Base-by-base conservation (phyloP, 176 grass and related monocot species). In the Pontederia paniculata region DNA sequence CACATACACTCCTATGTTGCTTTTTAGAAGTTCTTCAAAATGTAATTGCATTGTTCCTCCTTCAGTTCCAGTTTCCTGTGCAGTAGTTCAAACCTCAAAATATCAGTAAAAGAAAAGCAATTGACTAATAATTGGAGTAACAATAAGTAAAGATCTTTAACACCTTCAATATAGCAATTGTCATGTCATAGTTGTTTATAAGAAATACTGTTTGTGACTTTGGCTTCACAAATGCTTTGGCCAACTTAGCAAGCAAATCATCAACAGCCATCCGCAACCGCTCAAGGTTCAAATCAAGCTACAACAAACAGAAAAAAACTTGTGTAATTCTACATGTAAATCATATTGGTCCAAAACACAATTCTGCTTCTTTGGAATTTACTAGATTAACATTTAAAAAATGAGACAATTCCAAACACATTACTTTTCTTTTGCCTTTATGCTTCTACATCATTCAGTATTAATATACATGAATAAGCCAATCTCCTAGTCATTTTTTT, bases 171-270 rank as follows among this genome's bases (percentile, higher is more conserved):
- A 97, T 74, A 14, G 83, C 48, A 84, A 90, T 97, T 41, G 75
- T 98, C 77, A 98, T 79, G 73, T 98, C 93, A 70, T 98, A 88
- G 59, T 98, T 98, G 77, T 98, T 98, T 72, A 98, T 98, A 52
- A 98, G 58, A 70, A 91, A 91, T 69, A 98, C 74, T 52, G 86
- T 91, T 70, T 98, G 93, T 50, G 85, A 67, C 74, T 98, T 91
- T 8, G 80, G 83, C 66, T 91, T 91, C 41, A 44, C 44, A 61
- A 88, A 91, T 74, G 86, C 72, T 74, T 89, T 91, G 45, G 93
- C 86, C 77, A 98, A 77, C 50, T 98, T 98, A 70, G 82, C 74
- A 65, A 91, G 80, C 73, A 91, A 76, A 45, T 98, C 93, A 71
- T 98, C 83, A 59, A 84, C 64, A 66, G 93, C 86, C 93, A 90